Conservation (phyloP, 2,329 filamentous ascomycete species). For the Colletotrichum cordylinicola region DNA sequence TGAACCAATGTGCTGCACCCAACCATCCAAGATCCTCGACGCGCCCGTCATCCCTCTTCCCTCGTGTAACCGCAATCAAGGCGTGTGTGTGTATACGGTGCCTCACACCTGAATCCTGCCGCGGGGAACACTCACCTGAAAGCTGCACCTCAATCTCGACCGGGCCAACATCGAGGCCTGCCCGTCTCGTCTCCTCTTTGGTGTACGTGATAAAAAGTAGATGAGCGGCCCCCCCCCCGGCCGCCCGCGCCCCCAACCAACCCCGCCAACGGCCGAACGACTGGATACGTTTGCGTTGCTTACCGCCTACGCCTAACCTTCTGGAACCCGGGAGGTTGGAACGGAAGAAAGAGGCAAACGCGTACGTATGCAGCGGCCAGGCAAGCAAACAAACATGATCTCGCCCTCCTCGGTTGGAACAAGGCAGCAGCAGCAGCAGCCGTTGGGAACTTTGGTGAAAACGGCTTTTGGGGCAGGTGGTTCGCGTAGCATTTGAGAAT, state of each 20-base stretch:
- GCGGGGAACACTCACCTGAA: slow-evolving; percentile 2
- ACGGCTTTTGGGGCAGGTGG: too few species aligned
- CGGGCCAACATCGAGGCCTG: background rate
- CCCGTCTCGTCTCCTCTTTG: background rate
- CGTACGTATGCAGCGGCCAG: background rate
- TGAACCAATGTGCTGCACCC: background rate
- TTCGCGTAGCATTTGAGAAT: background rate
- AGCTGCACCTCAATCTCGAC: background rate
- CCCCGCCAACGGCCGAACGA: background rate
- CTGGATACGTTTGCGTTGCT: background rate
- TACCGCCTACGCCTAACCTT: background rate
- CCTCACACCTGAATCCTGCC: background rate
- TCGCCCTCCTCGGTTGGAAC: too few species aligned
- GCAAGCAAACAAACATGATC: background rate
- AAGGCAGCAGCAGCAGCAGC: background rate
- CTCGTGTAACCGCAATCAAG: background rate
- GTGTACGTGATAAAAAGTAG: background rate
- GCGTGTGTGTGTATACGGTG: background rate
- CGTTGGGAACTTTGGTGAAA: background rate
- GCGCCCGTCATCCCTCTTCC: background rate
- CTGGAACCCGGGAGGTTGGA: background rate
- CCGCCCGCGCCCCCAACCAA: too few species aligned
- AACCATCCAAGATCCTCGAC: background rate
- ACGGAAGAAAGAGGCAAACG: background rate
- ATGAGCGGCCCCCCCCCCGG: background rate